Evolutionary conservation across 179 eudicot genomes (phyloP), one percentile per base, ranked within the genome.

Genomic region (Sideroxylon spinosum): DNA sequence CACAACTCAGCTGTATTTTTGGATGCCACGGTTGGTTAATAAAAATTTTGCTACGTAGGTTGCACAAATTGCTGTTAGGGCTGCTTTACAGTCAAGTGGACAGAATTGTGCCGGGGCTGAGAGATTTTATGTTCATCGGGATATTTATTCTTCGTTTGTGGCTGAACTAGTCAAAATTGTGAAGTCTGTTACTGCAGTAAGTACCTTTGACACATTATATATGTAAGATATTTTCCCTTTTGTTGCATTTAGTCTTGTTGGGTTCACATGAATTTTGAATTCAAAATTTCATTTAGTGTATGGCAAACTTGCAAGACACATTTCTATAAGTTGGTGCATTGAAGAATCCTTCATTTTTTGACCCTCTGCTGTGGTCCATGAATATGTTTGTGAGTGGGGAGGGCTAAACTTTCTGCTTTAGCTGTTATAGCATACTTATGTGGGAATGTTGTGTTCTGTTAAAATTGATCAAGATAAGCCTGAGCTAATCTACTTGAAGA

Each of bases 21-120:
- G 55, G 55, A 44, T 25, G 49, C 68, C 68, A 50, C 22, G 49
- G 62, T 65, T 59, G 44, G 46, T 28, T 60, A 76, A 77, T 46
- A 29, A 19, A 57, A 57, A n/a, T 26, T 17, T 22, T 52, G 10
- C 75, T 78, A 68, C 81, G 10, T 78, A 95, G 99, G 98, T 95
- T 83, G 97, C 98, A 68, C 98, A 95, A 88, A 87, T 94, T 80
- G 99, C 99, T 82, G 97, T 85, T 73, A 90, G 99, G 85, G 99
- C 92, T 82, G 91, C 89, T 86, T 93, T 94, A 76, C 99, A 95
- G 83, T 93, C 98, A 83, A 94, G 99, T 86, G 99, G 99, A 50
- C 99, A 95, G 79, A 95, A 95, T 78, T 95, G 99, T 86, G 99
- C 99, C 73, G 99, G 99, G 68, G 99, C 99, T 72, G 99, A 95